Conservation (phyloP, 495 filamentous ascomycete genomes). For the Penicillium riverlandense region DNA sequence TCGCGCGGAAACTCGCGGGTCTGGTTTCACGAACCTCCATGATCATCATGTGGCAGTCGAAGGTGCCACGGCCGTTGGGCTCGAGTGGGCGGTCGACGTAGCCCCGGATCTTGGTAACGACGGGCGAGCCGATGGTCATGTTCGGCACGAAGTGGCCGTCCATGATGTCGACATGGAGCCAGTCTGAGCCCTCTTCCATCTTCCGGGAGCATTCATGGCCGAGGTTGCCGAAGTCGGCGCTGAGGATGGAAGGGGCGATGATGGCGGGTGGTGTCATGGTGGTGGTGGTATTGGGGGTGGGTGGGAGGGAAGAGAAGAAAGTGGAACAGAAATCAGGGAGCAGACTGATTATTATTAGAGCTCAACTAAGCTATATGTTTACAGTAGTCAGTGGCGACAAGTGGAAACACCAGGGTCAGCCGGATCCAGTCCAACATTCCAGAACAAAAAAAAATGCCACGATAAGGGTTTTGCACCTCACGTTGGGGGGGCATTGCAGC, state of each 20-base stretch:
- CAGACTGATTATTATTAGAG: neutral
- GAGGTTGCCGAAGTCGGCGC: constrained; percentile 86
- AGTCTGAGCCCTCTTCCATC: constrained; percentile 78
- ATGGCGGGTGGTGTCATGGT: constrained; percentile 82
- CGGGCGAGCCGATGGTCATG: constrained; percentile 91
- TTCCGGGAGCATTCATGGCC: constrained; percentile 76
- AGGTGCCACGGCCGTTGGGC: constrained; percentile 71
- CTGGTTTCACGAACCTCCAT: constrained; percentile 57
- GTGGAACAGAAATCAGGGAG: constrained; percentile 1
- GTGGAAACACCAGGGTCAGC: constrained; percentile 1
- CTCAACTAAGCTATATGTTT: no score
- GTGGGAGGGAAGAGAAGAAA: constrained; percentile 1
- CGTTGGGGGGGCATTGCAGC: no score
- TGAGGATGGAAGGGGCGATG: constrained; percentile 94
- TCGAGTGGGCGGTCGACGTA: constrained; percentile 61
- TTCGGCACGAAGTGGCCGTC: constrained; percentile 97
- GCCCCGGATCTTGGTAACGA: constrained; percentile 84
- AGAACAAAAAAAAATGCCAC: constrained; percentile 2
- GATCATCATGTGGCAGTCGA: constrained; percentile 99
- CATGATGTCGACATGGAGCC: constrained; percentile 78
- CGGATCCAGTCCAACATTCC: neutral
- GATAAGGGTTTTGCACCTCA: no score
- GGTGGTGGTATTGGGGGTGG: neutral
- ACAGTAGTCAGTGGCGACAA: no score
- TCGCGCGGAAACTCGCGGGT: constrained; percentile 1